A percentile compares a stretch with the other conserved stretches of the same genome.
These are phyloP conservation scores for Trypanosoma brucei DNA, from an alignment of 208 protist species.

Conservation along the genomic window DNA sequence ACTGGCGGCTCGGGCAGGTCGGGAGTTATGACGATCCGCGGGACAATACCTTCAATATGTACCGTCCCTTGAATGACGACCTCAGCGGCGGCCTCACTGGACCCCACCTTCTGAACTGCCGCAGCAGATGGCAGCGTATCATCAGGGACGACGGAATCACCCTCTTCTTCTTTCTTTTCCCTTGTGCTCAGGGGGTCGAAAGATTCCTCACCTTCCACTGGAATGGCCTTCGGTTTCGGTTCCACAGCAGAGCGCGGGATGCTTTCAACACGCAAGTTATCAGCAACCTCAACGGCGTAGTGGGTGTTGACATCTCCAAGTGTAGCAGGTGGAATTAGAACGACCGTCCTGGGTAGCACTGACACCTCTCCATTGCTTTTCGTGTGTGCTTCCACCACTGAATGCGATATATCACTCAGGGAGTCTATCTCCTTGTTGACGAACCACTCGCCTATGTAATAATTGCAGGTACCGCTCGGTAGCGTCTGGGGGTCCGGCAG, in stretches of 20 bases:
- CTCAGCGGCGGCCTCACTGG: slow-evolving; percentile 37
- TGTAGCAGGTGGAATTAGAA: slow-evolving; percentile 33
- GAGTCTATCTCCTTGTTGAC: slow-evolving; percentile 42
- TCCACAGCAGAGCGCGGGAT: slow-evolving; percentile 34
- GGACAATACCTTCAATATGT: slow-evolving; percentile 50
- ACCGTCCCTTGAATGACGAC: slow-evolving; percentile 40
- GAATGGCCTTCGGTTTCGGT: neutral
- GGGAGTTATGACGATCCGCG: slow-evolving; percentile 70
- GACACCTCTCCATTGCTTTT: slow-evolving; percentile 39
- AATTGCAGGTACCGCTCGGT: slow-evolving; percentile 41
- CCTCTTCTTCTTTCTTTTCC: slow-evolving; percentile 25
- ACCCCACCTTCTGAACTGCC: slow-evolving; percentile 17
- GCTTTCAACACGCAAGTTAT: slow-evolving; percentile 57
- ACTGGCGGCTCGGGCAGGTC: slow-evolving; percentile 34
- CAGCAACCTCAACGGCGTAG: slow-evolving; percentile 31
- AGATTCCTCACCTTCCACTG: neutral
- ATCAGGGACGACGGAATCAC: too few species aligned
- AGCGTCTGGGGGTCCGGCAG: slow-evolving; percentile 60
- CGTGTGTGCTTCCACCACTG: slow-evolving; percentile 46
- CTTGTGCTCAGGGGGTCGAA: neutral
- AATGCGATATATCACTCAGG: slow-evolving; percentile 43
- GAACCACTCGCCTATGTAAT: slow-evolving; percentile 83
- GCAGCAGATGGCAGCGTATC: neutral
- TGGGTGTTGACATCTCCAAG: slow-evolving; percentile 5
- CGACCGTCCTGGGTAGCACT: slow-evolving; percentile 49